Base-by-base conservation (phyloP, 2,329 filamentous ascomycete genomes). In the Arthrobotrys sphaeroides region DNA sequence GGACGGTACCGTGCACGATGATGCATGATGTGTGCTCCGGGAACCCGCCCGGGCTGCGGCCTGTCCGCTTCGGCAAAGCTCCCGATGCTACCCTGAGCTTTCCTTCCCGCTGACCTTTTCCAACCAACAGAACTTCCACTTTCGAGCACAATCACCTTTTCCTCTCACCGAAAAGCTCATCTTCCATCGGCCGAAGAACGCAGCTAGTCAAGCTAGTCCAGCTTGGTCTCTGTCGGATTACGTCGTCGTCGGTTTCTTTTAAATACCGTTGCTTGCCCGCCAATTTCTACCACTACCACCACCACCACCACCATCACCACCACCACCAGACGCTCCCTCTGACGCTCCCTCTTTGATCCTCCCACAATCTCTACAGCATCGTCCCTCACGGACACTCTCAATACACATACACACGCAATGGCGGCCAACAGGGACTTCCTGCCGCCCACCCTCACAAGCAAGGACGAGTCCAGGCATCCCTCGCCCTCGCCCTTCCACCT, bases 161-260 rank as follows among this genome's bases (percentile, higher is more conserved):
- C n/a, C n/a, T n/a, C n/a, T n/a, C n/a, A n/a, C n/a, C n/a, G n/a
- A n/a, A n/a, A n/a, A n/a, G n/a, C n/a, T n/a, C n/a, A n/a, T n/a
- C n/a, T 49, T 22, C 33, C 70, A 68, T 74, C 70, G 70, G 70
- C 70, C 70, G 70, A 68, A 74, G 62, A 74, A 74, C 70, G 70
- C 24, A 24, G 9, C 36, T 24, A n/a, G n/a, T n/a, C n/a, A n/a
- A n/a, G n/a, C n/a, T n/a, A n/a, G n/a, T n/a, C n/a, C n/a, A n/a
- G n/a, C n/a, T n/a, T n/a, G n/a, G n/a, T n/a, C n/a, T n/a, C 22
- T 49, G 2, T 28, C 3, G 10, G 22, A 9, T 26, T 43, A 33
- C 59, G 18, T 36, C 26, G 45, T 45, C 49, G 38, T 26, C 16
- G 42, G 38, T 38, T 62, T 43, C 22, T 31, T 57, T 62, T 72